Evolutionary conservation across 2,329 filamentous ascomycete species (phyloP), one percentile per base, ranked within the genome.

Genomic region (Blastomyces emzantsi): DNA sequence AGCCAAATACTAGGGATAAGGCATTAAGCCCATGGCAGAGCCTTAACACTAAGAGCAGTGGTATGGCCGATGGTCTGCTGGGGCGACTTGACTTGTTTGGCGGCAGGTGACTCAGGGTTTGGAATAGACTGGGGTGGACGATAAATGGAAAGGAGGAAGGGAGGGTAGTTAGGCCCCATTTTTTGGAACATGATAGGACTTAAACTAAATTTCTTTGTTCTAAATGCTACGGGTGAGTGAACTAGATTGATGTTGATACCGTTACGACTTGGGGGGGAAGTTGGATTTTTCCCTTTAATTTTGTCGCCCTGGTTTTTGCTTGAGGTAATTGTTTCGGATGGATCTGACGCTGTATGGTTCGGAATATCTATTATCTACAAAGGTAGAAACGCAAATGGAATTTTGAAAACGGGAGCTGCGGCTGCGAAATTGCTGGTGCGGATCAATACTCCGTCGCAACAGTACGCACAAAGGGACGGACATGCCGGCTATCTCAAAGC

Each of bases 11-110:
- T 11, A 65, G 62, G 11, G 51, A 63, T 28, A 68, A 58, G 56
- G 55, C 49, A 51, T 57, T 56, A 60, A 65, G 49, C 57, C 66
- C 63, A 65, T 66, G 67, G 63, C 60, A 61, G 60, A 15, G 15
- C 19, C 25, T 41, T 13, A 25, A 47, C 25, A 25, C 11, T 47
- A 17, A 28, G 33, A 60, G 13, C 36, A 15, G 1, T 2, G 9
- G 17, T 39, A 36, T 8, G 41, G 41, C 41, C 2, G 15, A 45
- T 22, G 28, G n/a, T 33, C 33, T 60, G 17, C 11, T 60, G 22
- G 15, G 39, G 8, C 15, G 57, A 25, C 39, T 60, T n/a, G 57
- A 60, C 33, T 49, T 60, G 41, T 60, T 60, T 60, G 57, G 57
- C 19, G 41, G 22, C 17, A 7, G 57, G 39, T 49, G 25, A 41